phyloP scores from a whole-genome alignment of 345 rosid species.

The Melastoma malabathricum region DNA sequence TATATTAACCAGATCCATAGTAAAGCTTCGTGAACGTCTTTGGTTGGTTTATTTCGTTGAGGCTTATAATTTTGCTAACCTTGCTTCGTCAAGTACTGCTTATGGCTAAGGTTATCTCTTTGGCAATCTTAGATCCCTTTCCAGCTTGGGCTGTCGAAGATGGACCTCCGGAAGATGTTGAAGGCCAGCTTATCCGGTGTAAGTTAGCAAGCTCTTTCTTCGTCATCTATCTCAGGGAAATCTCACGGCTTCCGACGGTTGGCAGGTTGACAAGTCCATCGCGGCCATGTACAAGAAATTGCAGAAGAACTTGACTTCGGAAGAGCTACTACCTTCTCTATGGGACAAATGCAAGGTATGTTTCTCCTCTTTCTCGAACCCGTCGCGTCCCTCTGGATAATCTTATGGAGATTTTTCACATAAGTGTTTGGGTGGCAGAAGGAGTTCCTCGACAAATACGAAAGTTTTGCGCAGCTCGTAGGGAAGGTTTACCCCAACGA shows the following conservation, averaged over 20 bases:
- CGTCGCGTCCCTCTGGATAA: not conserved
- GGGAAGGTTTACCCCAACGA: constrained; percentile 82
- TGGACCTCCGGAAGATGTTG: constrained; percentile 75
- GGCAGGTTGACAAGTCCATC: constrained; percentile 80
- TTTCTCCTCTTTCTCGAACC: not conserved
- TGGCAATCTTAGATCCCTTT: constrained; percentile 64
- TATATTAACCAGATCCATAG: too few species aligned
- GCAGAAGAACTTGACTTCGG: constrained; percentile 91
- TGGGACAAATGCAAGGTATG: constrained; percentile 99
- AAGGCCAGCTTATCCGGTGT: constrained; percentile 88
- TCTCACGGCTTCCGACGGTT: too few species aligned
- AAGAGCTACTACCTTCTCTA: constrained; percentile 78
- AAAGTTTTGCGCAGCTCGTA: constrained; percentile 73
- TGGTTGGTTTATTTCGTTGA: too few species aligned
- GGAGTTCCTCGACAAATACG: constrained; percentile 92
- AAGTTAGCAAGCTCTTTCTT: constrained; percentile 12
- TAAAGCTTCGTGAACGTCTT: too few species aligned
- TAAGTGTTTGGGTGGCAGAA: constrained; percentile 32
- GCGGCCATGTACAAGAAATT: constrained; percentile 82
- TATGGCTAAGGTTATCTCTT: constrained; percentile 8
- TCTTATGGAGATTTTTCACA: not conserved
- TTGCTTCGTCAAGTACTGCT: not conserved
- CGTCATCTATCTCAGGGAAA: too few species aligned
- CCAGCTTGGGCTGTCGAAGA: constrained; percentile 78
- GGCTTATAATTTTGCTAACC: not conserved